Base-by-base conservation (phyloP, 352 stramenopile species). In the Globisporangium spinosum region DNA sequence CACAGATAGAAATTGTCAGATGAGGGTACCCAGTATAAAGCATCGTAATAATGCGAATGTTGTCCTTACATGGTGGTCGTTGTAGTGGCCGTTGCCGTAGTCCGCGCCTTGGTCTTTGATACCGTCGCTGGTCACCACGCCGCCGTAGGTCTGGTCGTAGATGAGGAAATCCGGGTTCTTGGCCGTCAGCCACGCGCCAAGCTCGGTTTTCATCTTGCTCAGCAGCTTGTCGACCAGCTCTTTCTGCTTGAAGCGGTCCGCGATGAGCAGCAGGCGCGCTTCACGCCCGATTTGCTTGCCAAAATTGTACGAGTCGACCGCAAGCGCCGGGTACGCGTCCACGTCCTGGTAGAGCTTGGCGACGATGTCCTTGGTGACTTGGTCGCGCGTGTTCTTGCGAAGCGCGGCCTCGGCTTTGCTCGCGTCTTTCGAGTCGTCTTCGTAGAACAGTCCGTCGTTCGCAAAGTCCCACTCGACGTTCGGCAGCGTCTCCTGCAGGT, bases 81-180 rank as follows among this genome's bases (percentile, higher is more conserved):
- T 95, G 83, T 93, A 95, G 74, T 85, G 89, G 3, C 87, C 95
- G 65, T 97, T 97, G 67, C 95, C 94, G 65, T 83, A 94, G 68
- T 94, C 87, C 5, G 83, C 82, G 8, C 70, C 75, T 22, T 79
- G 62, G 65, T 88, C 71, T 10, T 67, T 70, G 45, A 87, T 71
- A 53, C 95, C 97, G 76, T 98, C 85, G 25, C 77, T 86, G 10
- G 92, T 97, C 25, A 98, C 85, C 22, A 98, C 58, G 47, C 94
- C 94, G 56, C 96, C 96, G 73, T 94, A 97, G 10, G 88, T 97
- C 57, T 89, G 76, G 72, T 98, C 96, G 77, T 97, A 98, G 27
- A 98, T 71, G 6, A 98, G 77, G 17, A 80, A 67, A 61, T 94
- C 76, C 9, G 71, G 57, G 67, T 97, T 94, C 27, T 72, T 75